phyloP scores from a whole-genome alignment of 257 asterid genomes.

The Capsicum pubescens region DNA sequence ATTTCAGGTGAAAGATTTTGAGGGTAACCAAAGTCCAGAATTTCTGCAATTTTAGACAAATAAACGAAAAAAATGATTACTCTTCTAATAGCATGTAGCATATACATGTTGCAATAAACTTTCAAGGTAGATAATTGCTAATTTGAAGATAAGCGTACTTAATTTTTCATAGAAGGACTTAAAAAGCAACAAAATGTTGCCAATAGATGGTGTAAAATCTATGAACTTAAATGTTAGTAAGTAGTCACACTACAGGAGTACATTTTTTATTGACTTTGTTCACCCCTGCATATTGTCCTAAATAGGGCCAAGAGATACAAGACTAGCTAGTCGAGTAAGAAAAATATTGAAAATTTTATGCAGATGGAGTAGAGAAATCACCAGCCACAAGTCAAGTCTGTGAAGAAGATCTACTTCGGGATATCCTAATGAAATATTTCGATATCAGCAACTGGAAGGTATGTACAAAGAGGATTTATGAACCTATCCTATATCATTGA shows the following conservation, averaged over 20 bases:
- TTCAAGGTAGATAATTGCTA: background rate
- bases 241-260: background rate
- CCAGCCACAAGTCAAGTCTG: background rate
- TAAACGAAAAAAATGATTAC: background rate
- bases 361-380: background rate
- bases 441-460: background rate
- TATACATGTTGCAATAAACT: conserved; percentile 16
- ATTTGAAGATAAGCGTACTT: background rate
- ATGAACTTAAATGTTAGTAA: conserved; percentile 17
- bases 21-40: conserved; percentile 99
- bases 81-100: background rate
- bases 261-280: background rate
- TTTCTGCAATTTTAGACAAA: conserved; percentile 59
- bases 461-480: background rate
- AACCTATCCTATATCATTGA: background rate
- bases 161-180: background rate
- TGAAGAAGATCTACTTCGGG: background rate
- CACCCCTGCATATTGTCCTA: too few species aligned
- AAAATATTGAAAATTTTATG: background rate
- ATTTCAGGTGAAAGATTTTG: conserved; percentile 99
- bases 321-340: background rate
- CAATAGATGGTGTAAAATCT: background rate
- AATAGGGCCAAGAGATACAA: background rate
- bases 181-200: background rate
- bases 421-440: background rate